These are phyloP conservation scores for Trichoderma afroharzianum DNA, from an alignment of 2,329 filamentous ascomycete genomes.

Conservation along the genomic window DNA sequence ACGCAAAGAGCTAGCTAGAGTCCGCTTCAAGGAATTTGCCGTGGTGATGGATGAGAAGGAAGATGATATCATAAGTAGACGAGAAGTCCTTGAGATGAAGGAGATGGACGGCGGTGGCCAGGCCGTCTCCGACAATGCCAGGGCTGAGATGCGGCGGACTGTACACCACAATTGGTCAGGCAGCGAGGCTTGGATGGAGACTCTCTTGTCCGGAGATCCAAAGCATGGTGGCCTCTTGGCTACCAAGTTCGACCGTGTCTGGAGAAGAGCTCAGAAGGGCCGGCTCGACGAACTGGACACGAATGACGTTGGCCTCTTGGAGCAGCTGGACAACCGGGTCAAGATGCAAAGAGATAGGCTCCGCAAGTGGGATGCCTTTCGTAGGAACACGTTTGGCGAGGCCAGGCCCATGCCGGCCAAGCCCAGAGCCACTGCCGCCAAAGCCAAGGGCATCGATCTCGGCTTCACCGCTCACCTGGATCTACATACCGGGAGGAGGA, in stretches of 20 bases:
- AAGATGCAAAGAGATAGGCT: conserved; percentile 64
- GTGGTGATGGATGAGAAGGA: conserved; percentile 63
- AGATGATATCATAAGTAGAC: conserved; percentile 51
- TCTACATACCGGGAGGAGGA: conserved; percentile 41
- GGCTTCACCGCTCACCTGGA: conserved; percentile 51
- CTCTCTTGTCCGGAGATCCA: conserved; percentile 64
- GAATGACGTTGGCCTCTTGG: conserved; percentile 52
- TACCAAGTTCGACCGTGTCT: conserved; percentile 66
- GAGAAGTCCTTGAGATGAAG: conserved; percentile 42
- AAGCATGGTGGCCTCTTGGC: conserved; percentile 61
- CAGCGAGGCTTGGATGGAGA: conserved; percentile 68
- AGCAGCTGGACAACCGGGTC: conserved; percentile 68
- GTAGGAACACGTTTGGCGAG: conserved; percentile 44
- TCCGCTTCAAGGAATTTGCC: conserved; percentile 60
- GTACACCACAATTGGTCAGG: conserved; percentile 76
- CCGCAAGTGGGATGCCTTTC: conserved; percentile 69
- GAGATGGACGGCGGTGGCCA: conserved; percentile 27
- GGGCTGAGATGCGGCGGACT: conserved; percentile 53
- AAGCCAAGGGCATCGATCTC: conserved; percentile 47
- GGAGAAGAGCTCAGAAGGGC: conserved; percentile 62
- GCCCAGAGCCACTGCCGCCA: conserved; percentile 22
- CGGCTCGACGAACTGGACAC: conserved; percentile 55
- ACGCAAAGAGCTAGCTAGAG: conserved; percentile 56
- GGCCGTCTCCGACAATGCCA: conserved; percentile 40
- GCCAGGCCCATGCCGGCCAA: conserved; percentile 22